Evolutionary conservation across 345 rosid species (phyloP), one percentile per base, ranked within the genome.

Genomic region (Euphorbia peplus): DNA sequence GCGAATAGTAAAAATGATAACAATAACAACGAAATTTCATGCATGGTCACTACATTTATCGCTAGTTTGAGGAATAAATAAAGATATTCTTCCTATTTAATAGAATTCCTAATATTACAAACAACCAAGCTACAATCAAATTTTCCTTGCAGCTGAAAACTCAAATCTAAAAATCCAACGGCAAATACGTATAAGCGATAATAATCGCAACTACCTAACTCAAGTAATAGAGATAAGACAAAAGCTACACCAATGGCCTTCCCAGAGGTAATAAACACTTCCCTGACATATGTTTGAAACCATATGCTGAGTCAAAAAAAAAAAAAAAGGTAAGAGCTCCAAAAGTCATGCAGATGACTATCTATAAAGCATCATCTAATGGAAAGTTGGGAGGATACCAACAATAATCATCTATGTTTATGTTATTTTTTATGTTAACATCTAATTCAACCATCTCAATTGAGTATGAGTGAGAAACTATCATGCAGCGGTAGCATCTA

Each of bases 1-100:
- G 48, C 37, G 32, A 64, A 47, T 63, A 44, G 29, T 22, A n/a
- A 41, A 19, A 53, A 7, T 56, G 57, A 28, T 42, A 63, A 61
- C 6, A 28, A 41, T 18, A 53, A 50, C 26, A 42, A 66, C 26
- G 22, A 21, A 13, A 26, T 53, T 53, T 21, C 28, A 52, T 52
- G 56, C 56, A 52, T 7, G 1, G 22, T 21, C 8, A 5, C 28
- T 53, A 21, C 8, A 22, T 21, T 53, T 53, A 19, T 46, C 51
- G 3, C 51, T 46, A 46, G 16, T 14, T 46, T 46, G n/a, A 13
- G 51, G n/a, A 16, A 46, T 32, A 32, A 32, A 32, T 32, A 32
- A 32, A n/a, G n/a, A n/a, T n/a, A n/a, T n/a, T n/a, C 39, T 48
- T 48, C 1, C 19, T 48, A n/a, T 48, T 48, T 48, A 9, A 15